Evolutionary conservation across 371 early-diverging fungal genomes (phyloP), one percentile per base, ranked within the genome.

Genomic region (Rhizopus stolonifer): DNA sequence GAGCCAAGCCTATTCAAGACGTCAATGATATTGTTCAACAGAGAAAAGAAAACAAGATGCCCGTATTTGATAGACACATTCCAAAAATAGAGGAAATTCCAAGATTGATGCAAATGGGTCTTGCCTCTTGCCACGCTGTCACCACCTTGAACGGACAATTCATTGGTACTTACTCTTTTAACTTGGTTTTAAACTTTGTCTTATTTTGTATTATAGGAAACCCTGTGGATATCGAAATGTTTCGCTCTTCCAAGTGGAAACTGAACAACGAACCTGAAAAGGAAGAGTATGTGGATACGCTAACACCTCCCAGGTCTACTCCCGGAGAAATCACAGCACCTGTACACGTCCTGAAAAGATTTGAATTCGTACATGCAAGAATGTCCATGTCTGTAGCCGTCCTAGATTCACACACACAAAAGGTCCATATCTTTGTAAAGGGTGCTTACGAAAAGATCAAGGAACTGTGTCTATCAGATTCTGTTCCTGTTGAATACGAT

Each of bases 221-320:
- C 70, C 91, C 91, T 49, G 87, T 98, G 21, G 98, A 98, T 67
- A 81, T 95, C 38, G 93, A 94, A 70, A 89, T 94, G 90, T 92
- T 95, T 74, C 67, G 76, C 13, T 82, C 84, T 23, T 88, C 92
- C 3, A 70, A 76, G n/a, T 83, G 83, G 62, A 47, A 58, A 14
- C 52, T 74, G 8, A 56, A 52, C 17, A 68, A 58, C 32, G 34
- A 38, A 14, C 54, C 62, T 11, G 65, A 58, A 18, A 52, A 60
- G 17, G 54, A 64, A 46, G 54, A 67, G 3, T 67, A 73, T 49
- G 63, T 76, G 14, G 84, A 82, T 44, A 69, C 77, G 1, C 58
- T 83, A 14, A 48, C 49, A 5, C 68, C 81, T 8, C 60, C 72
- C 2, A 39, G 56, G 15, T 55, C 56, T 21, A 26, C 58, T 18